Evolutionary conservation across 345 rosid species (phyloP).

Genomic region (Populus ilicifolia): DNA sequence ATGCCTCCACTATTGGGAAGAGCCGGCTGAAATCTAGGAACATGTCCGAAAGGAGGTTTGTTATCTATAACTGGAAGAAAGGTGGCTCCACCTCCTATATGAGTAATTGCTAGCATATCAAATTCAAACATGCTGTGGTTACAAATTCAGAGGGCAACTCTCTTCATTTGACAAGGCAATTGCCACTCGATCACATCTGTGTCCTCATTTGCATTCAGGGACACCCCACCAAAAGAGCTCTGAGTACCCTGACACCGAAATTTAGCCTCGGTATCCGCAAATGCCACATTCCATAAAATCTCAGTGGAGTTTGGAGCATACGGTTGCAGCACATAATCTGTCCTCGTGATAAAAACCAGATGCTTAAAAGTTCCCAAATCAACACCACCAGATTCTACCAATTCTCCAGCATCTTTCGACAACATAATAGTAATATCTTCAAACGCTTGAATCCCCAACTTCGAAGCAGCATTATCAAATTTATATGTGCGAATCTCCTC

Average conservation of each 20-base stretch:
- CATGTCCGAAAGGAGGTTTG: constrained; percentile 27
- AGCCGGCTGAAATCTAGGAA: constrained; percentile 33
- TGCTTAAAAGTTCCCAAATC: constrained; percentile 13
- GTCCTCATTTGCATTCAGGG: background rate
- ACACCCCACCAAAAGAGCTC: constrained; percentile 9
- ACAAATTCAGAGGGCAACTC: constrained; percentile 11
- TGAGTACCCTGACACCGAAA: constrained; percentile 16
- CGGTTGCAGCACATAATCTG: constrained; percentile 22
- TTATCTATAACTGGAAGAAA: constrained; percentile 11
- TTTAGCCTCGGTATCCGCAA: constrained; percentile 28
- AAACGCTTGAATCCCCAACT: background rate
- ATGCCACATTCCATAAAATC: constrained; percentile 26
- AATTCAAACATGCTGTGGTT: constrained; percentile 9
- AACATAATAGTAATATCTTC: constrained; percentile 10
- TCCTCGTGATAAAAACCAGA: constrained; percentile 25
- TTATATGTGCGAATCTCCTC: constrained; percentile 15
- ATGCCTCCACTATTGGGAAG: constrained; percentile 39
- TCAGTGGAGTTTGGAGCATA: constrained; percentile 21
- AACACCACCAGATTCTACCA: constrained; percentile 8
- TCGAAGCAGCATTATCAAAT: constrained; percentile 5
- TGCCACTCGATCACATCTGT: constrained; percentile 1
- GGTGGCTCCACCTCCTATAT: constrained; percentile 1
- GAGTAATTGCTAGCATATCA: constrained; percentile 7
- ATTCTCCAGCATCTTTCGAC: constrained; percentile 2
- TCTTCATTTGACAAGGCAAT: constrained; percentile 23